Base-by-base conservation (phyloP, 306 rosid species). In the Trifolium fragiferum region DNA sequence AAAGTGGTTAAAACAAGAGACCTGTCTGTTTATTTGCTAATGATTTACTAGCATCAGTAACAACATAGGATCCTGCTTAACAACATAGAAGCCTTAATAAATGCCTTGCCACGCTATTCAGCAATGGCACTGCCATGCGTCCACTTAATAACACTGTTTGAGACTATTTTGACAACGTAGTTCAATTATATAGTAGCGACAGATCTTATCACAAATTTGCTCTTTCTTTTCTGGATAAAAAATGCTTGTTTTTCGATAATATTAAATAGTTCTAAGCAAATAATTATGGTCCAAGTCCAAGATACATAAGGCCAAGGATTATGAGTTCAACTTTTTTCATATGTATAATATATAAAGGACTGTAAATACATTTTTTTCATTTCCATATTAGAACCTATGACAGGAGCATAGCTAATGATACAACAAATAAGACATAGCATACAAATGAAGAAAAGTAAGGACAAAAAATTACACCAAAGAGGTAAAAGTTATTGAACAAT, bases 211-310 rank as follows among this genome's bases (percentile, higher is more conserved):
- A 40, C 19, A 12, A 40, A 12, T 21, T 21, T 40, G 2, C 55
- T 41, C 70, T 41, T 41, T 44, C 55, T 41, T 66, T 66, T 21
- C 55, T 66, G 55, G 55, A 43, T 43, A 43, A 23, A 14, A 43
- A 66, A 14, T 18, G 35, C 37, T 12, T 44, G 38, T 25, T 43
- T 66, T 43, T 14, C 15, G 0, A 66, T 41, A 44, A 38, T 44
- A 43, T 43, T 32, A 14, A 25, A 43, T n/a, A 67, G 58, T 25
- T 14, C 14, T n/a, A 14, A 23, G 5, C 38, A 66, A 66, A 66
- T 33, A 40, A 41, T 66, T 65, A 65, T 40, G 53, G 16, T 41
- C 20, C 30, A 35, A 63, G 47, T 30, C 33, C 33, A 30, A 30
- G 33, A 63, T 64, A 33, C 30, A 10, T 19, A 38, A 18, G 32